Base-by-base conservation (phyloP, 1,284 basidiomycete species). In the Xerocomus minutiporus region DNA sequence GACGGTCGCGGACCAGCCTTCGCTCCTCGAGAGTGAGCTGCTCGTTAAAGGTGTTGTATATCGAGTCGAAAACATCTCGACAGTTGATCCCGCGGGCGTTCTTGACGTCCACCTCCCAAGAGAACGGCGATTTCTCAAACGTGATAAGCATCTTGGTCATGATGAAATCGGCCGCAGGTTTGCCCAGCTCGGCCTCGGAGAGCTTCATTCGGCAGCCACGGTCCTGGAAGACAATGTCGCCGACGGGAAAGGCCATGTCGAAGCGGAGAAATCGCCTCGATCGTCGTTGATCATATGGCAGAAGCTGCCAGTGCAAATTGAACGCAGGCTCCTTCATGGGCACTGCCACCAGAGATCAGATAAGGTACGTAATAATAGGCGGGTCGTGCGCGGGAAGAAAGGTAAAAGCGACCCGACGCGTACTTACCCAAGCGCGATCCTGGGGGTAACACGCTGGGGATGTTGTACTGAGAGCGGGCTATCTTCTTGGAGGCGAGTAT, bases 21-120 rank as follows among this genome's bases (percentile, higher is more conserved):
- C 75, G 77, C 39, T 72, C 69, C 23, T 67, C 64, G 11, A 48
- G 51, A 2, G 77, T 79, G 59, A 84, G 65, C 13, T 70, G 67
- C 38, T 67, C 62, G 40, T 74, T 64, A 50, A 76, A 81, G 8
- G 73, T 66, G 39, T 77, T 70, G 59, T 78, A 75, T 20, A 85
- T 79, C 15, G 73, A 76, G 40, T 74, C 62, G 60, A 80, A 82
- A 29, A 85, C 73, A 52, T 85, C 83, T 15, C 74, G 65, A 59
- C 79, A 76, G 28, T 74, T 69, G 23, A 81, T 68, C 3, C 76
- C 79, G 32, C 61, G 61, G 23, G 66, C 51, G 28, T 72, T 70
- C 40, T 67, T 67, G 50, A 81, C 72, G 41, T 67, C 58, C 50
- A 84, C 68, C 8, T 72, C 71, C 75, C 79, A 82, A 20, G 56